These are phyloP conservation scores for Amylostereum areolatum DNA, from an alignment of 1,284 basidiomycete genomes.

Conservation along the genomic window DNA sequence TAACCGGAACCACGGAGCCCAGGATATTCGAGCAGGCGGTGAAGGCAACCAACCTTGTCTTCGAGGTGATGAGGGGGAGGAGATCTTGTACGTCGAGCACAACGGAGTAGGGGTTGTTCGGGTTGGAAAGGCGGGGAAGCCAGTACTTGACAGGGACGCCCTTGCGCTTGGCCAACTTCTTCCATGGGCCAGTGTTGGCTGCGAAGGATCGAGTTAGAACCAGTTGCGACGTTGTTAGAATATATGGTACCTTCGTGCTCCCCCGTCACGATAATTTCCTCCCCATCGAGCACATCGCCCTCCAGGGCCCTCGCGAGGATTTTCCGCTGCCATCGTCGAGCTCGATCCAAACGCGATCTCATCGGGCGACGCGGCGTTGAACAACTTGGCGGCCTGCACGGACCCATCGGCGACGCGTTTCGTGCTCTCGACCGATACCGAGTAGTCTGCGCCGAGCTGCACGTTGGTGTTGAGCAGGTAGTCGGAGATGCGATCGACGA, in stretches of 20 bases:
- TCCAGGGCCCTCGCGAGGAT: slow-evolving; percentile 58
- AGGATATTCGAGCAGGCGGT: slow-evolving; percentile 75
- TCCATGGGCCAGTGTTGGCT: slow-evolving; percentile 80
- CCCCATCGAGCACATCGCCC: slow-evolving; percentile 42
- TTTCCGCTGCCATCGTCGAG: slow-evolving; percentile 63
- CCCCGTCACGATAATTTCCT: slow-evolving; percentile 69
- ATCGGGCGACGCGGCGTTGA: slow-evolving; percentile 54
- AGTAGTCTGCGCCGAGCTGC: slow-evolving; percentile 67
- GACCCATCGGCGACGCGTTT: slow-evolving; percentile 46
- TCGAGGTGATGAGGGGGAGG: slow-evolving; percentile 51
- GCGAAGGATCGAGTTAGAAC: not conserved
- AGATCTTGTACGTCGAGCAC: slow-evolving; percentile 52
- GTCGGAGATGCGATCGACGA: slow-evolving; percentile 53
- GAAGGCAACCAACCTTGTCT: slow-evolving; percentile 70
- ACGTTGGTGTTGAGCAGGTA: slow-evolving; percentile 70
- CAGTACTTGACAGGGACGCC: slow-evolving; percentile 55
- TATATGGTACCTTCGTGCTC: slow-evolving; percentile 66
- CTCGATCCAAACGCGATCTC: slow-evolving; percentile 66
- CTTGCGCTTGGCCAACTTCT: slow-evolving; percentile 58
- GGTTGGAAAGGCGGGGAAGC: slow-evolving; percentile 34
- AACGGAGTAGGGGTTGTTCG: slow-evolving; percentile 64
- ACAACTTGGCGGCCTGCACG: slow-evolving; percentile 47
- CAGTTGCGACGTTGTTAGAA: not conserved
- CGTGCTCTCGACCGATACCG: slow-evolving; percentile 48
- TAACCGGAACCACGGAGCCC: slow-evolving; percentile 60